Evolutionary conservation across 352 stramenopile genomes (phyloP), one percentile per base, ranked within the genome.

Genomic region (Blastocystis sp.): DNA sequence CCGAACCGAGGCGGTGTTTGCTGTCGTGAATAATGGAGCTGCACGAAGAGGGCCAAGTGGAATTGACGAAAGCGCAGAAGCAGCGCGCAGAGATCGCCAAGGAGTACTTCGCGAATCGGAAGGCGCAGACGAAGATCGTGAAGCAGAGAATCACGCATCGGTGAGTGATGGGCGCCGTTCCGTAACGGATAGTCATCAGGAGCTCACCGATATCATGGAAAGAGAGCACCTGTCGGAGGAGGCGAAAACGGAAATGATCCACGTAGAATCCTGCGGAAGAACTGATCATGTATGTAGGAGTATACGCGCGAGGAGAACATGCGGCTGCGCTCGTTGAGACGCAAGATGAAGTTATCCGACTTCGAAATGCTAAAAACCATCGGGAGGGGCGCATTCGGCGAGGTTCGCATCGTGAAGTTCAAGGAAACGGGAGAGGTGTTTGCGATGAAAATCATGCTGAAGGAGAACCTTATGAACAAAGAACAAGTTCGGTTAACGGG

Each of bases 331-430:
- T 64, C n/a, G 21, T 19, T 74, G n/a, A 9, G 71, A 7, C 17
- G 60, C 14, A 81, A 71, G 34, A 81, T 81, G 71, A 69, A 64
- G 38, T 23, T 81, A 9, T 64, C 53, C 52, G 97, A 99, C 90
- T 99, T 99, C 90, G 93, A 98, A 87, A 94, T 93, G 43, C 91
- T 99, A 0, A 94, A 94, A 1, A 94, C 99, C 2, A 98, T 99
- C 90, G 97, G 97, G 3, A 91, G 96, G 40, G 97, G 97, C n/a
- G 96, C 97, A 14, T 99, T 99, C 90, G 97, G 97, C 41, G 96
- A 99, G 89, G 97, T 99, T 45, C 90, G 93, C 40, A 88, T 96
- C 21, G 92, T 95, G 17, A 89, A 93, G 74, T 89, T 74, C 43
- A 81, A 78, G 56, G 92, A 95, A 88, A 92, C 91, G 43, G 93